These are phyloP conservation scores for Euclidium syriacum DNA, from an alignment of 345 rosid species.

Conservation along the genomic window DNA sequence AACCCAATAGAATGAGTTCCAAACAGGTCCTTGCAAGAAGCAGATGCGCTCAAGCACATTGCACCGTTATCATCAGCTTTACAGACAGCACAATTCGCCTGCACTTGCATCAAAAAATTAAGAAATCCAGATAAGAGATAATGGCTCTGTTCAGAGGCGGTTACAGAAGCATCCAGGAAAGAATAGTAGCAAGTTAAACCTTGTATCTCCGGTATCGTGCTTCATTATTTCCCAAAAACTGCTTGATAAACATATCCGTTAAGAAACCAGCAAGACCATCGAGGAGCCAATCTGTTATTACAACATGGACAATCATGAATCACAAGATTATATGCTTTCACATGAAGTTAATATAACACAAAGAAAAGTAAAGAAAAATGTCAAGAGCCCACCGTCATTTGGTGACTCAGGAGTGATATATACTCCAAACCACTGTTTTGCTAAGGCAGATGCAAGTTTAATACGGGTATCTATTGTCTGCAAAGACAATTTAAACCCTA, in stretches of 20 bases:
- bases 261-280: slow-evolving; percentile 96
- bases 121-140: not conserved
- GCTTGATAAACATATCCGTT: slow-evolving; percentile 84
- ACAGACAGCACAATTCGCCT: slow-evolving; percentile 96
- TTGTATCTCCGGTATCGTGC: slow-evolving; percentile 89
- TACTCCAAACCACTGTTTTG: slow-evolving; percentile 98
- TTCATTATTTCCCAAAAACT: slow-evolving; percentile 92
- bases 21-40: slow-evolving; percentile 80
- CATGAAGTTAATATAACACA: slow-evolving; percentile 1
- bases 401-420: slow-evolving; percentile 74
- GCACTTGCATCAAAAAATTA: slow-evolving; percentile 19
- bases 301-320: slow-evolving; percentile 6
- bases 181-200: slow-evolving; percentile 43
- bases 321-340: slow-evolving; percentile 12
- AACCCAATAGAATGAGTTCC: slow-evolving; percentile 86
- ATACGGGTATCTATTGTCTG: slow-evolving; percentile 88
- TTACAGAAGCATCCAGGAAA: slow-evolving; percentile 8
- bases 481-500: slow-evolving; percentile 26
- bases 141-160: not conserved
- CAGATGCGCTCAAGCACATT: slow-evolving; percentile 69
- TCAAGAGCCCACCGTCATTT: slow-evolving; percentile 68
- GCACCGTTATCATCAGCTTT: slow-evolving; percentile 91
- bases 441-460: slow-evolving; percentile 85
- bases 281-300: slow-evolving; percentile 80
- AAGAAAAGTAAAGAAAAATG: slow-evolving; percentile 11